A percentile compares a stretch with the other conserved stretches of the same genome.
Conservation (phyloP, 108 stramenopile species). For the Skeletonema costatum region DNA sequence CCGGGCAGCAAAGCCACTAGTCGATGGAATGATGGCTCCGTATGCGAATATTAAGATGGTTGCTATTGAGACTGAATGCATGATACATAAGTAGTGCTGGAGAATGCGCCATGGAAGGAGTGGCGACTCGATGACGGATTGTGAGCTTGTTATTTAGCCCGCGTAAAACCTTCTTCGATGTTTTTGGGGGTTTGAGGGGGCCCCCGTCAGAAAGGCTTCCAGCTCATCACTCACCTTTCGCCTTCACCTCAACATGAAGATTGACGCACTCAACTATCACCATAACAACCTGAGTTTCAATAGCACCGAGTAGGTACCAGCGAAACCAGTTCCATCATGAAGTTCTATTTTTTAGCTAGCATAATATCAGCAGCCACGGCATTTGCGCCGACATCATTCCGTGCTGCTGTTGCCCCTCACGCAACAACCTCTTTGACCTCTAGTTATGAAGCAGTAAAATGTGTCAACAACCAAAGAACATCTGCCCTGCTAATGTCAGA, state of each 20-base stretch:
- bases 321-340: background rate
- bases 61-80: background rate
- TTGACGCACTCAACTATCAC: background rate
- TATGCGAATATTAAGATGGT: background rate
- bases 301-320: background rate
- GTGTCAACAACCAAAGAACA: background rate
- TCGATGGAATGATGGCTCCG: background rate
- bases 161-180: too few species aligned
- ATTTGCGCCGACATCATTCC: conserved; percentile 11
- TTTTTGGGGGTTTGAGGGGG: too few species aligned
- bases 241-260: background rate
- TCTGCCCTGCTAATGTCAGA: background rate
- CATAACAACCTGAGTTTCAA: background rate
- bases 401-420: background rate
- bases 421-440: conserved; percentile 2
- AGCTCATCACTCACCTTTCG: background rate
- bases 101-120: too few species aligned
- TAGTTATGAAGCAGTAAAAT: background rate
- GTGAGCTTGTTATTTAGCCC: too few species aligned
- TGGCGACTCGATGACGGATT: too few species aligned
- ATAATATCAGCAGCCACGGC: conserved; percentile 3
- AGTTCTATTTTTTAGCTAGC: background rate
- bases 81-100: background rate
- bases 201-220: background rate
- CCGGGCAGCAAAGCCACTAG: background rate